These are phyloP conservation scores for Pseudogymnoascus sp. DNA, from an alignment of 2,329 filamentous ascomycete species.

Conservation along the genomic window DNA sequence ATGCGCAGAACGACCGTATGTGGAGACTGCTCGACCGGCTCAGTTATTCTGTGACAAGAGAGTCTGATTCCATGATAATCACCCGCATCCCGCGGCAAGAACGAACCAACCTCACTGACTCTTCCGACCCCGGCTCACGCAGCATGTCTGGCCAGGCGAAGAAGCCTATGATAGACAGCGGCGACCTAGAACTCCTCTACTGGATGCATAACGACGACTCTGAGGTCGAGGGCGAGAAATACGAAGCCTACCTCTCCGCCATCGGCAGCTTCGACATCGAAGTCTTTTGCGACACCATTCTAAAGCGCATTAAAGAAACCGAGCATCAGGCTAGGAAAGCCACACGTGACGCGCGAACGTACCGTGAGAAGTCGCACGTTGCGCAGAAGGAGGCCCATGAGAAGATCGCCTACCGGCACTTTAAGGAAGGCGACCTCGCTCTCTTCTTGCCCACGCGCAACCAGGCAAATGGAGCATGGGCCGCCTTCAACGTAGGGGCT, in stretches of 20 bases:
- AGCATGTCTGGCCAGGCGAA: conserved; percentile 41
- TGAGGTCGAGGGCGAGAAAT: conserved; percentile 62
- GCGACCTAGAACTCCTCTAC: conserved; percentile 65
- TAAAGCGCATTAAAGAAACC: conserved; percentile 84
- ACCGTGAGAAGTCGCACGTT: conserved; percentile 76
- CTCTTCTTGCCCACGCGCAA: conserved; percentile 91
- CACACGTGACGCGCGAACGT: conserved; percentile 77
- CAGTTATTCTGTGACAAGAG: conserved; percentile 71
- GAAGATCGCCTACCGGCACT: conserved; percentile 91
- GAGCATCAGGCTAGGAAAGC: conserved; percentile 90
- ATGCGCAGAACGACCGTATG: conserved; percentile 76
- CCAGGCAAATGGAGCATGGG: conserved; percentile 90
- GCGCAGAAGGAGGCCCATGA: conserved; percentile 81
- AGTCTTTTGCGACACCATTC: conserved; percentile 72
- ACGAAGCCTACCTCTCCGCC: conserved; percentile 62
- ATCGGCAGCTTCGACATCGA: conserved; percentile 77
- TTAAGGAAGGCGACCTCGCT: conserved; percentile 93
- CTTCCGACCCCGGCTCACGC: conserved; percentile 45
- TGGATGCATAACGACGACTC: conserved; percentile 68
- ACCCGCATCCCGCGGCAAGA: conserved; percentile 60
- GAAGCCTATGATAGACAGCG: conserved; percentile 49
- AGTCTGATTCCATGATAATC: conserved; percentile 63
- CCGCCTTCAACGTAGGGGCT: conserved; percentile 94
- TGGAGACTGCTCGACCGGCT: conserved; percentile 74
- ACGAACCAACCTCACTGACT: conserved; percentile 49